A percentile compares a stretch with the other conserved stretches of the same genome.
Evolutionary conservation across 1,139 yeast genomes (phyloP).

Genomic region (Candida frijolesensis): DNA sequence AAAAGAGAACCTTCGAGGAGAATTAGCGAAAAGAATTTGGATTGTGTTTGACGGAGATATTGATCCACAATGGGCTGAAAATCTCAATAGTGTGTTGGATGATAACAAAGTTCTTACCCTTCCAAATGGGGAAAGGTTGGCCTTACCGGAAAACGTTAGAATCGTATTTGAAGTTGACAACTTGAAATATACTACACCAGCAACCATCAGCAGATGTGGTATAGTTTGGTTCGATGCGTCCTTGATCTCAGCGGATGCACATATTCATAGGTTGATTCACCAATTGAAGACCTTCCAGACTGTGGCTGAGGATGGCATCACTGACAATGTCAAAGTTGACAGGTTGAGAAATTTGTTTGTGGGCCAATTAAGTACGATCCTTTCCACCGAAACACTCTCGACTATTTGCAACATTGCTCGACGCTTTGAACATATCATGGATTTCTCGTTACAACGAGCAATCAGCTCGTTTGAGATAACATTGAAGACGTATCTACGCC

Average conservation of each 20-base stretch:
- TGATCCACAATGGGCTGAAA: constrained; percentile 95
- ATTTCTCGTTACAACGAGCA: constrained; percentile 39
- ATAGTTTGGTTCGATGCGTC: constrained; percentile 69
- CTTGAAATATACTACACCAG: constrained; percentile 74
- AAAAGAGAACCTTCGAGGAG: constrained; percentile 61
- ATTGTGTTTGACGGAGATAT: constrained; percentile 90
- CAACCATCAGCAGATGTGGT: constrained; percentile 93
- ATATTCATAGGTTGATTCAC: constrained; percentile 26
- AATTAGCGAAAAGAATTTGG: constrained; percentile 62
- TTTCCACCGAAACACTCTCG: background rate
- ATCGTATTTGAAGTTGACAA: constrained; percentile 78
- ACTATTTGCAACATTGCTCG: constrained; percentile 15
- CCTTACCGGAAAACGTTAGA: constrained; percentile 63
- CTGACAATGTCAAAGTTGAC: background rate
- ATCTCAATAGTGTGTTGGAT: constrained; percentile 86
- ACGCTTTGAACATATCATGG: constrained; percentile 56
- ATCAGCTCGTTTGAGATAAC: constrained; percentile 38
- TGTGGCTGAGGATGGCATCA: constrained; percentile 12
- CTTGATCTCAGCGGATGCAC: constrained; percentile 22
- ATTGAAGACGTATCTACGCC: constrained; percentile 28
- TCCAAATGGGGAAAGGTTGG: constrained; percentile 86
- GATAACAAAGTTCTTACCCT: constrained; percentile 81
- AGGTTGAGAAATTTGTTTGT: constrained; percentile 1
- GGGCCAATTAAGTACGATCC: background rate
- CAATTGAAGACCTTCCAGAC: constrained; percentile 18